Evolutionary conservation across 768 basidiomycete species (phyloP), one percentile per base, ranked within the genome.

Genomic region (Suillus discolor): DNA sequence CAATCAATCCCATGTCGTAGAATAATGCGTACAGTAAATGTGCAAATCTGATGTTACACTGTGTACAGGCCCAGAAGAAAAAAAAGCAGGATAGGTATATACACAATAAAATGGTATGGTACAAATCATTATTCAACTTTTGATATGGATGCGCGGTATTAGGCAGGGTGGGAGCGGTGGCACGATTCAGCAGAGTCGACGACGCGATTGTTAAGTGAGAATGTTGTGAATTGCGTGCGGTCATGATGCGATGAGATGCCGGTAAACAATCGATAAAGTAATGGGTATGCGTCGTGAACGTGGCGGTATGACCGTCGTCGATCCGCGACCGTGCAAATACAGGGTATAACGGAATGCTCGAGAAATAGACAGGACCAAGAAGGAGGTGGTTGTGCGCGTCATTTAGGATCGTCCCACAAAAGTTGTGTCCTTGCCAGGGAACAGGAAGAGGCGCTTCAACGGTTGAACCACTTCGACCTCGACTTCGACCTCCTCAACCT

Each of bases 371-470:
- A 34, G 61, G 18, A 64, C 62, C 28, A 28, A 28, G 28, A 28
- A 28, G 28, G 31, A 4, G n/a, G 12, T 34, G 18, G 44, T 11
- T 63, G 65, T 44, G 39, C 55, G 61, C 51, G 70, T 65, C 68
- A 59, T 69, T 69, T 72, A 77, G 69, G 71, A 70, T 68, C 75
- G 73, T 49, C 67, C 70, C 70, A 70, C 74, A 49, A 70, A 69
- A 54, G 67, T 73, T 2, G 69, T 67, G 67, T 80, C 79, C 70
- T 81, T 83, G 66, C 79, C 83, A 23, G 85, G 82, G 74, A 93
- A 93, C 63, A 88, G 79, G 79, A 93, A 93, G 49, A 93, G 80
- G 41, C 86, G 81, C 77, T 92, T 91, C 51, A 81, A 76, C 68
- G 83, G 80, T 68, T 83, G 83, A 62, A 79, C 75, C 11, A 90